Conservation (phyloP, 2,329 filamentous ascomycete genomes). For the Pyrenochaeta sp. region DNA sequence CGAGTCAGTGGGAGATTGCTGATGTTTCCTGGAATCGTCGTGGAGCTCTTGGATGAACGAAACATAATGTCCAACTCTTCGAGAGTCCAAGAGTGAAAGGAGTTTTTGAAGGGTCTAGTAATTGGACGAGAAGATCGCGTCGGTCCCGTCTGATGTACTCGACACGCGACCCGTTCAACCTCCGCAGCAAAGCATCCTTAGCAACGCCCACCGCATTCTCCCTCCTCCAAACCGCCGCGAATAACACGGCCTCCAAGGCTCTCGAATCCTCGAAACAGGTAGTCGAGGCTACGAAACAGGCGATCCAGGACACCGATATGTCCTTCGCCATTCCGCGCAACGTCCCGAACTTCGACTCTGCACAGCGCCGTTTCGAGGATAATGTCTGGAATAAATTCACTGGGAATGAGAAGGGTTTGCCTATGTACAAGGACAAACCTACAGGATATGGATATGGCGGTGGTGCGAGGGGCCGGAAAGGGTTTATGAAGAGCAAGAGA, state of each 20-base stretch:
- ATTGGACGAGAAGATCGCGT: slow-evolving; percentile 14
- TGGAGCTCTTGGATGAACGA: neutral
- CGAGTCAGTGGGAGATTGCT: slow-evolving; percentile 13
- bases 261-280: slow-evolving; percentile 43
- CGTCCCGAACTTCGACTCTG: slow-evolving; percentile 53
- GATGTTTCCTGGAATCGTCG: slow-evolving; percentile 5
- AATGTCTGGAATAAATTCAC: slow-evolving; percentile 63
- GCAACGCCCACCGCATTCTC: slow-evolving; percentile 39
- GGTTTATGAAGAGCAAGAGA: slow-evolving; percentile 66
- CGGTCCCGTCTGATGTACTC: slow-evolving; percentile 50
- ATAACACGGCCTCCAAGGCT: slow-evolving; percentile 32
- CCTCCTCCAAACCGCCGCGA: slow-evolving; percentile 42
- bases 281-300: slow-evolving; percentile 43
- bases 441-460: slow-evolving; percentile 68
- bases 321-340: slow-evolving; percentile 54
- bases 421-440: slow-evolving; percentile 99
- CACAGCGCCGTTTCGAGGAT: slow-evolving; percentile 52
- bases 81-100: neutral
- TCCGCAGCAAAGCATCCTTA: slow-evolving; percentile 47
- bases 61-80: slow-evolving; percentile 8
- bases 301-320: slow-evolving; percentile 49
- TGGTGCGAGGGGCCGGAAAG: slow-evolving; percentile 67
- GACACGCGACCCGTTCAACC: slow-evolving; percentile 55
- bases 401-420: slow-evolving; percentile 70
- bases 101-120: neutral